Base-by-base conservation (phyloP, 768 basidiomycete species). In the Mycena capillaripes region DNA sequence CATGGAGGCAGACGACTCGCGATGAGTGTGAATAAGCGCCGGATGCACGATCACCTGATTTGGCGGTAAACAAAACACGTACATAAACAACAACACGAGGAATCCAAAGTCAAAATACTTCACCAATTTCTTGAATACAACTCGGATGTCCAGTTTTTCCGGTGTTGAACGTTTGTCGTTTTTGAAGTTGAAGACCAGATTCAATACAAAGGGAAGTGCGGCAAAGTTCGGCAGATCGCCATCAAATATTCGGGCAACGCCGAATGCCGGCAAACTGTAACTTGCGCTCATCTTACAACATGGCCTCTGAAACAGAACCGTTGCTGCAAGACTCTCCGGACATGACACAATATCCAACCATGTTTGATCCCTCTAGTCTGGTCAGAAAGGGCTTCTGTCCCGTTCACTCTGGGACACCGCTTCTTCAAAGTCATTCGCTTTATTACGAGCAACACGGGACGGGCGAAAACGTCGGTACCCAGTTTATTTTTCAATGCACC, bases 371-470 rank as follows among this genome's bases (percentile, higher is more conserved):
- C 1, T 66, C 79, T 0, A 95, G 93, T 4, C 90, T 91, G 75
- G 84, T 87, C 6, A 87, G 89, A 36, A 92, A 91, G 60, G 95
- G 95, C 9, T 85, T 94, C n/a, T 95, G 93, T 77, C 93, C 92
- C 3, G 90, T 95, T 19, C 30, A 81, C 84, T 19, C 86, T 89
- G 74, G 83, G 80, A n/a, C 80, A 80, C 5, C 85, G 60, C 80
- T 85, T 0, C 71, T 90, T 4, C 88, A 93, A 75, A 90, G 88
- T 58, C 93, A 94, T 77, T 93, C 92, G 2, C 83, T 95, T 3
- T 96, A 95, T 79, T 95, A 87, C 73, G 93, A 95, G 79, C 88
- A 91, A 55, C 95, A 96, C 79, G 95, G 94, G 3, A 82, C 74
- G 2, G 91, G 92, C 0, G 86, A 87, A 8, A 84, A 87, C 73